Evolutionary conservation across 2,329 filamentous ascomycete species (phyloP).

Genomic region (Paracoccidioides lutzii): DNA sequence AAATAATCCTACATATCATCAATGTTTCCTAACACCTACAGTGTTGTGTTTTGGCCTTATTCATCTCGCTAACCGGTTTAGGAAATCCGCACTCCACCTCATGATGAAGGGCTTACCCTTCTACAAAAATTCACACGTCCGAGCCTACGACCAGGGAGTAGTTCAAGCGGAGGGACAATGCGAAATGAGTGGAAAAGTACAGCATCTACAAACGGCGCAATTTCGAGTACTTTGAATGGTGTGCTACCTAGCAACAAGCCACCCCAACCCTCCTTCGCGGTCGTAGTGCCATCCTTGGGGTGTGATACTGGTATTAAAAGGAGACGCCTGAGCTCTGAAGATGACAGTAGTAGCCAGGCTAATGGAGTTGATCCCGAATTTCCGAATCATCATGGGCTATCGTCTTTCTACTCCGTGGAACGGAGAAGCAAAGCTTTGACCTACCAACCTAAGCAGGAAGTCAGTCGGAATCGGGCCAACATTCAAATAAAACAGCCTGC

Average conservation of each 20-base stretch:
- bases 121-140: neutral
- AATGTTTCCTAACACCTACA: neutral
- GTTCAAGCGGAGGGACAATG: neutral
- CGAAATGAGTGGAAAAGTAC: neutral
- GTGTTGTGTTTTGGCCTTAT: neutral
- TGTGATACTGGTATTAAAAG: neutral
- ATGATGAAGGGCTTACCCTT: neutral
- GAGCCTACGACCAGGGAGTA: neutral
- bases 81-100: neutral
- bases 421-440: neutral
- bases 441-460: neutral
- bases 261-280: neutral
- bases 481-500: neutral
- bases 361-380: neutral
- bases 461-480: neutral
- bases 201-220: neutral
- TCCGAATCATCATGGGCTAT: conserved; percentile 4
- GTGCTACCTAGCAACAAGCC: neutral
- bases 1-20: too few relatives aligned
- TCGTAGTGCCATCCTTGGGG: neutral
- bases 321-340: neutral
- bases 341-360: neutral
- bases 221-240: neutral
- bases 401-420: conserved; percentile 2
- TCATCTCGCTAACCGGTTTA: conserved; percentile 2